Base-by-base conservation (phyloP, 202 grass and related monocot species). In the Digitaria exilis region DNA sequence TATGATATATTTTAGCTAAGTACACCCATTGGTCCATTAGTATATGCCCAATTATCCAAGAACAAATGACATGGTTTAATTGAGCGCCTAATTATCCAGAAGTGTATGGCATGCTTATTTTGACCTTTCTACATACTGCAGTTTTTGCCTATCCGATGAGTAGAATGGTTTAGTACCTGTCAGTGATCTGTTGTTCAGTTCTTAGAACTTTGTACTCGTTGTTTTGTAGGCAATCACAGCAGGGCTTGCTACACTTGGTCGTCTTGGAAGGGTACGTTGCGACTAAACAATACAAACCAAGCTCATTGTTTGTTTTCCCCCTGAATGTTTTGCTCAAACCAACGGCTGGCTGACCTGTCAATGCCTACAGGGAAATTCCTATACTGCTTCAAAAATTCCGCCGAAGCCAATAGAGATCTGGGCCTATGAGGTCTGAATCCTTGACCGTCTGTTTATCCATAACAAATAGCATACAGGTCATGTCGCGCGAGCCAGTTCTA, bases 391-490 rank as follows among this genome's bases (percentile, higher is more conserved):
- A 67, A 98, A 93, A 87, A 69, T 85, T 83, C 92, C 96, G 61
- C 37, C 92, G 22, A 59, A 81, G 65, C 92, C 92, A 49, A 94
- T 98, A 77, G 89, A 98, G 77, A 84, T 95, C 66, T 98, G 95
- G 95, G 84, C 92, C 75, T 98, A 98, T 63, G 96, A 98, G 92
- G 96, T 98, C 21, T 74, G 73, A 50, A 67, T 79, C 32, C 9
- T 39, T 49, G 17, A n/a, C 25, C 71, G 60, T 35, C 25, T 80
- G 22, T 45, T 72, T 71, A 49, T 55, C 70, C n/a, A 18, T 11
- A 69, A 22, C 48, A 60, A 68, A 37, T 37, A 37, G 35, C 37
- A 39, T 0, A 18, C 21, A 65, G 73, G 39, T 45, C 52, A 19
- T 78, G 18, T 65, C 57, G 9, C 34, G 58, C 30, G 31, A 60